Conservation (phyloP, 129 eudicot species). For the Lactuca sativa region DNA sequence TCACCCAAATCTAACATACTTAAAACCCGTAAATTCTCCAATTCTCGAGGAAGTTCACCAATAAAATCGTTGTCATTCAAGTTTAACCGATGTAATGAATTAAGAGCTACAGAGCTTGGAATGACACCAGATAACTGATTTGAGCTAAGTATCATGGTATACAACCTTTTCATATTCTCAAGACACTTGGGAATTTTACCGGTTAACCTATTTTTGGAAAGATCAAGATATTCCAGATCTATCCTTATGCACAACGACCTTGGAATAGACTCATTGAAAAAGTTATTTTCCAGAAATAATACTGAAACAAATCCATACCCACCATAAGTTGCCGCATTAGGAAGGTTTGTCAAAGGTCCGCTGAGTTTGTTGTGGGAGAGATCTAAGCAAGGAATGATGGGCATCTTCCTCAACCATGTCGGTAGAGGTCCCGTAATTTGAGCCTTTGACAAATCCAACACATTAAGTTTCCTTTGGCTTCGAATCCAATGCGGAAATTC, state of each 20-base stretch:
- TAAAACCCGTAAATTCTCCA: not conserved
- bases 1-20: constrained; percentile 9
- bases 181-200: not conserved
- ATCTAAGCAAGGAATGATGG: not conserved
- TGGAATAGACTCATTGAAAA: not conserved
- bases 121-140: not conserved
- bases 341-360: not conserved
- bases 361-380: constrained; percentile 21
- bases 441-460: too few relatives aligned
- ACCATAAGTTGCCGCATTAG: not conserved
- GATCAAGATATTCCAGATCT: not conserved
- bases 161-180: not conserved
- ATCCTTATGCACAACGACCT: constrained; percentile 4
- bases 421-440: too few relatives aligned
- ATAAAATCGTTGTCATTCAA: not conserved
- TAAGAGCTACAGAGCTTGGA: too few relatives aligned
- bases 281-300: constrained; percentile 14
- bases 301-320: too few relatives aligned
- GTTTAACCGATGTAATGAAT: fast-evolving
- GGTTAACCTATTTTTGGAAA: constrained; percentile 4
- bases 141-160: not conserved
- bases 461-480: too few relatives aligned
- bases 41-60: constrained; percentile 9
- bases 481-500: constrained; percentile 30
- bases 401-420: constrained; percentile 4